Evolutionary conservation across 2,329 filamentous ascomycete species (phyloP), one percentile per base, ranked within the genome.

Genomic region (Amesomyces nigricolor): DNA sequence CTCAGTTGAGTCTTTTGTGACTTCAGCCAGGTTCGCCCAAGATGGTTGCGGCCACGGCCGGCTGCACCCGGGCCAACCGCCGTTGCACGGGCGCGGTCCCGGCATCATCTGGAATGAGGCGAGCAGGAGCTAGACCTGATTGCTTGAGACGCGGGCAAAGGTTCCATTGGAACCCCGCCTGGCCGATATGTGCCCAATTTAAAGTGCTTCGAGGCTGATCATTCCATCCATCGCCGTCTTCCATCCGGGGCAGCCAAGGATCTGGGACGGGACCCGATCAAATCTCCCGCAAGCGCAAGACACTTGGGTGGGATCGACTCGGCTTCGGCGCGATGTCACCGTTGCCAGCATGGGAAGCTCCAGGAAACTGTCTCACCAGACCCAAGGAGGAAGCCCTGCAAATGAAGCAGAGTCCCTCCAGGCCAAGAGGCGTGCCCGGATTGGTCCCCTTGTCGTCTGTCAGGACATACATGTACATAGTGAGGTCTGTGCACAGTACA

Each of bases 171-270:
- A 42, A 47, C 32, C 45, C 47, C 44, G 56, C 63, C 57, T 63
- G 59, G 29, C 53, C 58, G 60, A 62, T 65, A 63, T 59, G 57
- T 50, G 51, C 46, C 37, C 62, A 65, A 64, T 62, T 60, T 35
- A 62, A 64, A 62, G 54, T 45, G 53, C 44, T 56, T 26, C 51
- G 56, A 44, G 35, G 51, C 53, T 51, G 53, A 55, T 56, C 56
- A 51, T 51, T 46, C 47, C 22, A 26, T 26, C 22, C 38, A 35
- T 35, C 32, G 48, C 35, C 37, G 48, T 48, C 49, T 51, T 51
- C 44, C 42, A 16, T 46, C 57, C 35, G 52, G 53, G 51, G 52
- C 38, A 47, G 50, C 42, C 54, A 45, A 51, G 55, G 53, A 63
- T 63, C 54, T 47, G 58, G 58, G 61, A 51, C 60, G 56, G 57